Evolutionary conservation across 2,329 filamentous ascomycete genomes (phyloP).

Genomic region (Colletotrichum sp.): DNA sequence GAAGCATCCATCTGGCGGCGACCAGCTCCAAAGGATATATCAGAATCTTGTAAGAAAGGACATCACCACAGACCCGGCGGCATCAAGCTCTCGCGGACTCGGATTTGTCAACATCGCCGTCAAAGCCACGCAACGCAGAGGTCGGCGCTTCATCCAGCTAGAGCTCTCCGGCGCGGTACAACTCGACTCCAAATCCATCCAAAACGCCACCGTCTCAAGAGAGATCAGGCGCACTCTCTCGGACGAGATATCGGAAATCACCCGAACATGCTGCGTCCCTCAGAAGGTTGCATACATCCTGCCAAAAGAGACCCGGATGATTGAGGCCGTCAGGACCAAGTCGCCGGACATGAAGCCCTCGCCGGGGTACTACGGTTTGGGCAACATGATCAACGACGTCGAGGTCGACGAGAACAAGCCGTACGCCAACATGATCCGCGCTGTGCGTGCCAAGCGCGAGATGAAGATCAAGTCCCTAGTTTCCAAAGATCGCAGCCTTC

Average conservation of each 20-base stretch:
- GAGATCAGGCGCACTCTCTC: not conserved
- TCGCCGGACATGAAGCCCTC: not conserved
- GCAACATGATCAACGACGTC: not conserved
- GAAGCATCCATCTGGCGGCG: not conserved
- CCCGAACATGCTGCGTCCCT: not conserved
- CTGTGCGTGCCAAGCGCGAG: not conserved
- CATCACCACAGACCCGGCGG: rapidly evolving
- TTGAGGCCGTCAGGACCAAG: not conserved
- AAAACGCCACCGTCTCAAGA: not conserved
- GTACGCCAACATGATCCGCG: not conserved
- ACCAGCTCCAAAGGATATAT: not conserved
- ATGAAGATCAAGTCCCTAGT: not conserved
- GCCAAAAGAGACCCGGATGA: not conserved
- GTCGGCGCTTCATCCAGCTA: not conserved
- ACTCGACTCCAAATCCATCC: not conserved
- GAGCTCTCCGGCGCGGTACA: not conserved
- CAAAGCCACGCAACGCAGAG: not conserved
- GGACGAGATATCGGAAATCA: not conserved
- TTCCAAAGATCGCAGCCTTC: not conserved
- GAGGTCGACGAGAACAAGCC: not conserved
- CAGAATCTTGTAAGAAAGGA: not conserved
- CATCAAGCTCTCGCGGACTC: not conserved
- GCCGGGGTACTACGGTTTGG: not conserved
- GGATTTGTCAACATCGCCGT: not conserved
- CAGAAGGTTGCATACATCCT: not conserved